Conservation (phyloP, 352 stramenopile species). For the Blastocystis sp. region DNA sequence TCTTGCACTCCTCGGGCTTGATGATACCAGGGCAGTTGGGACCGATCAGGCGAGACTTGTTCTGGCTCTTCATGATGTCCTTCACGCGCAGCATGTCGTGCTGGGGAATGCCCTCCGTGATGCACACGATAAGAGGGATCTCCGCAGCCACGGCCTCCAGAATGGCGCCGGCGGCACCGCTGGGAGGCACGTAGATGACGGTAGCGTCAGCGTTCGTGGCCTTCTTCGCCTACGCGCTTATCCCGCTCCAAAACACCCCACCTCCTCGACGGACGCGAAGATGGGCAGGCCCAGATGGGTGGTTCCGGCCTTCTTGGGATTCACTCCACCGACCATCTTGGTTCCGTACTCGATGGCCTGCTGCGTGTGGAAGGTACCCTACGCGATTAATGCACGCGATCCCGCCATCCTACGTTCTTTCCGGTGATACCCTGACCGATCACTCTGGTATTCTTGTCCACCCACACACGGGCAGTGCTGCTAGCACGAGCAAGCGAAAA, state of each 20-base stretch:
- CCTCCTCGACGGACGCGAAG: conserved; percentile 91
- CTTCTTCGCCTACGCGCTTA: conserved; percentile 78
- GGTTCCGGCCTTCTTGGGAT: conserved; percentile 93
- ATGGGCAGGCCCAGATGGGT: conserved; percentile 95
- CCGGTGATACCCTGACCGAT: conserved; percentile 99
- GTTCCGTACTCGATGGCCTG: conserved; percentile 97
- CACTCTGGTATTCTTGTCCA: conserved; percentile 98
- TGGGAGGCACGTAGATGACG: conserved; percentile 97
- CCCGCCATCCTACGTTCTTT: conserved; percentile 84
- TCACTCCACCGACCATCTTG: conserved; percentile 97
- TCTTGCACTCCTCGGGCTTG: conserved; percentile 99
- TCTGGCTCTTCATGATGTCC: conserved; percentile 86
- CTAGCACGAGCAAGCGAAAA: conserved; percentile 55
- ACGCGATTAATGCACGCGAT: conserved; percentile 46
- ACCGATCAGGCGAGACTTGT: conserved; percentile 91
- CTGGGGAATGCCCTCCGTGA: conserved; percentile 98
- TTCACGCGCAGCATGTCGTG: conserved; percentile 99
- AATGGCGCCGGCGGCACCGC: conserved; percentile 93
- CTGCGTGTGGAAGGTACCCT: conserved; percentile 96
- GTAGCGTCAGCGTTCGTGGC: conserved; percentile 87
- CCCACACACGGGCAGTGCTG: conserved; percentile 93
- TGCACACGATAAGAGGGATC: conserved; percentile 88
- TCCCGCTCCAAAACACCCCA: conserved; percentile 74
- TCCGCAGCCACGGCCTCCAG: conserved; percentile 92
- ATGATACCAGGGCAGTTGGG: conserved; percentile 99